These are phyloP conservation scores for Gastrolobium bilobum DNA, from an alignment of 306 rosid species.

Conservation along the genomic window DNA sequence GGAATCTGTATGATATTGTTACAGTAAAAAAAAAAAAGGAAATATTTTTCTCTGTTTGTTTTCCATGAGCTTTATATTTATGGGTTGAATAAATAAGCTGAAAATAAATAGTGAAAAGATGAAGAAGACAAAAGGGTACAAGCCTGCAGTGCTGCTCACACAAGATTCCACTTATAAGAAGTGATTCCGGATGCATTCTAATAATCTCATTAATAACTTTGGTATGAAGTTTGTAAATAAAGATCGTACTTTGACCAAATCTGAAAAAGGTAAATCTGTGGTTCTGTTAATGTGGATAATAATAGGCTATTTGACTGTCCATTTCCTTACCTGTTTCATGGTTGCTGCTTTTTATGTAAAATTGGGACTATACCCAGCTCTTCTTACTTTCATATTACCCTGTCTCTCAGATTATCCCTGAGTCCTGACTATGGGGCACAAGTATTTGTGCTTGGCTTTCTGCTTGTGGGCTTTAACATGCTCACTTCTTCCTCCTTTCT, in stretches of 20 bases:
- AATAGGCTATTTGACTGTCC: neutral
- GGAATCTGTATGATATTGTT: neutral
- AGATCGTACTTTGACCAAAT: slow-evolving; percentile 20
- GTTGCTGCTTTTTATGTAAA: slow-evolving; percentile 19
- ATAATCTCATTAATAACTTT: neutral
- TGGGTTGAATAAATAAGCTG: slow-evolving; percentile 30
- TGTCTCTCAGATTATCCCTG: slow-evolving; percentile 51
- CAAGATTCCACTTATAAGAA: neutral
- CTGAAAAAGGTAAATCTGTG: neutral
- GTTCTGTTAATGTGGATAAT: neutral
- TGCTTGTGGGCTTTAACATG: slow-evolving; percentile 71
- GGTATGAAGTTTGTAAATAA: neutral
- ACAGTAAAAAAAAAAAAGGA: neutral
- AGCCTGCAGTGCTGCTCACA: neutral
- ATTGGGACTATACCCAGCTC: slow-evolving; percentile 11
- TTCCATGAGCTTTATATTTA: slow-evolving; percentile 4
- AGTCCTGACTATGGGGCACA: slow-evolving; percentile 63
- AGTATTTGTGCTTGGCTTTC: slow-evolving; percentile 56
- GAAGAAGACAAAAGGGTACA: neutral
- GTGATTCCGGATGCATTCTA: neutral
- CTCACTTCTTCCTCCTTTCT: slow-evolving; percentile 67
- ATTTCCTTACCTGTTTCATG: neutral
- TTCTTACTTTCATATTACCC: neutral
- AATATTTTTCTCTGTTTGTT: neutral
- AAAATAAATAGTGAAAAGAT: neutral